phyloP scores from a whole-genome alignment of 164 flowering plant genomes.

The Hamamelis virginiana region DNA sequence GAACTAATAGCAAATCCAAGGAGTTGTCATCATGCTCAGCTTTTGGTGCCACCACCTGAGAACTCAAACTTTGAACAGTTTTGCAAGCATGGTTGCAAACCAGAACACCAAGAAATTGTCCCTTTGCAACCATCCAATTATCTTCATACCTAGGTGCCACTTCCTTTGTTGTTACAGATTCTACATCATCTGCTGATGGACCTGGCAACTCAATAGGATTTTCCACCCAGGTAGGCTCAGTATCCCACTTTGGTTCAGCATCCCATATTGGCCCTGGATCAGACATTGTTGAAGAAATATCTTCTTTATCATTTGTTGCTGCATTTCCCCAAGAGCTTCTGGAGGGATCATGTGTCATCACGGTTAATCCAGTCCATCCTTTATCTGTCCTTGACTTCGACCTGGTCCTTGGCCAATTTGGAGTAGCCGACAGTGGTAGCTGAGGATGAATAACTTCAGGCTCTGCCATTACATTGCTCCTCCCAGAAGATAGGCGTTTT shows the following conservation, averaged over 20 bases:
- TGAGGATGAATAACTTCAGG: slow-evolving; percentile 91
- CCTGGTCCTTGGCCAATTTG: slow-evolving; percentile 95
- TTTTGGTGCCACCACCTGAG: slow-evolving; percentile 93
- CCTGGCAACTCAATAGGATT: slow-evolving; percentile 87
- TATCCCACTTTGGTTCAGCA: slow-evolving; percentile 95
- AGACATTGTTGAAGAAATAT: slow-evolving; percentile 94
- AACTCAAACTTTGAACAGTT: slow-evolving; percentile 90
- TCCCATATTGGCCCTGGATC: slow-evolving; percentile 99
- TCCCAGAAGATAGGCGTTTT: slow-evolving; percentile 85
- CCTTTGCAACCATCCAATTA: slow-evolving; percentile 75
- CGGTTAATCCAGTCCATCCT: slow-evolving; percentile 75
- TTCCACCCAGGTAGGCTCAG: slow-evolving; percentile 78
- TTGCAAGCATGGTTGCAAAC: slow-evolving; percentile 97
- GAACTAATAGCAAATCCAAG: slow-evolving; percentile 86
- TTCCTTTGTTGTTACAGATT: slow-evolving; percentile 44
- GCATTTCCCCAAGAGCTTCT: slow-evolving; percentile 83
- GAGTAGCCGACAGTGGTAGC: slow-evolving; percentile 65
- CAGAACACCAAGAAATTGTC: slow-evolving; percentile 81
- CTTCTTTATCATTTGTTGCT: slow-evolving; percentile 80
- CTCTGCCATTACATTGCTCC: slow-evolving; percentile 59
- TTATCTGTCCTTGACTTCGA: slow-evolving; percentile 82
- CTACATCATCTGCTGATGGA: slow-evolving; percentile 54
- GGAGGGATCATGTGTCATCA: slow-evolving; percentile 54
- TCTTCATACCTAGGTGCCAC: slow-evolving; percentile 43
- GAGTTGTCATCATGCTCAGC: slow-evolving; percentile 90